Evolutionary conservation across 768 basidiomycete genomes (phyloP), one percentile per base, ranked within the genome.

Genomic region (Mrakia frigida): DNA sequence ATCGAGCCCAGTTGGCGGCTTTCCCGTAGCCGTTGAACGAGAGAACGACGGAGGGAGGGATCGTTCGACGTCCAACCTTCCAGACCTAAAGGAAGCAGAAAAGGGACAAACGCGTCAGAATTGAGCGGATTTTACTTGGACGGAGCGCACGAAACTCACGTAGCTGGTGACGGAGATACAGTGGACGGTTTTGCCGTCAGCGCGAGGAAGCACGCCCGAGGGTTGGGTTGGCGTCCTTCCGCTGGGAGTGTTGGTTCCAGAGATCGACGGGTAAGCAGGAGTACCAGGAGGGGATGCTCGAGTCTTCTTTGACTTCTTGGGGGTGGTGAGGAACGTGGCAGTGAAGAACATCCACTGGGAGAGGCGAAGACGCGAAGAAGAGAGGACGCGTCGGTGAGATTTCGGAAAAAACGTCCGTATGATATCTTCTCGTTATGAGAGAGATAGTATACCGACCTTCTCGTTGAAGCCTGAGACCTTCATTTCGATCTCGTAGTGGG

Each of bases 11-110:
- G 73, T 74, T 67, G 21, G 60, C n/a, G 3, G 41, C 61, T 11
- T 46, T 28, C 31, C 73, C 73, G 63, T 74, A 74, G 9, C 60
- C 73, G 63, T 50, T 46, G 41, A 67, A 50, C 25, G 73, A 74
- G 67, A 75, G 67, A 33, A 75, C 74, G 67, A 75, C 68, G 25
- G 74, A 67, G n/a, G 74, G 74, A 7, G 63, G 74, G 65, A 74
- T 68, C 33, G 74, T 74, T 10, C 60, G 65, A 35, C 74, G 74
- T 41, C 74, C 74, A 7, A 74, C 46, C 53, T 74, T 74, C 50
- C 60, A 74, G 46, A 53, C 63, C 74, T 74, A 35, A 31, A 65
- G 33, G 35, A 37, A 7, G 37, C 33, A 21, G 9, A 2, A 33
- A 6, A 31, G 7, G 13, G 18, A 37, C 28, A 11, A 25, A 50